phyloP scores from a whole-genome alignment of 495 filamentous ascomycete species.

The Aspergillus affinis region DNA sequence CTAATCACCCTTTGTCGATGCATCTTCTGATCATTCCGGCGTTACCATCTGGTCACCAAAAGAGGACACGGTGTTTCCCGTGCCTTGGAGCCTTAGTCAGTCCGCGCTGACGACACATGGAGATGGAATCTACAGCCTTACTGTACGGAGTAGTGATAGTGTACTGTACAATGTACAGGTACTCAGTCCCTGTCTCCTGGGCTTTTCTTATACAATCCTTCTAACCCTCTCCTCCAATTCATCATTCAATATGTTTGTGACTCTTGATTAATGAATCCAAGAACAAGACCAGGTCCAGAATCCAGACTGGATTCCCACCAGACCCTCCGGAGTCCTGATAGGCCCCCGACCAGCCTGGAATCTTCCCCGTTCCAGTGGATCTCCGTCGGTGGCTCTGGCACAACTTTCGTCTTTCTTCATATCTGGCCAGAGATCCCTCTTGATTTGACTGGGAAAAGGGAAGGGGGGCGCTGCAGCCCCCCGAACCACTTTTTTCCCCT shows the following conservation, averaged over 20 bases:
- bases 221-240: too few species aligned
- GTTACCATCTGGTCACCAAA: constrained; percentile 10
- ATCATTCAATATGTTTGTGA: too few species aligned
- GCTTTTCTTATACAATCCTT: too few species aligned
- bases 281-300: constrained; percentile 12
- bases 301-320: constrained; percentile 9
- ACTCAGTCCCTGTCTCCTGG: neutral
- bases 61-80: constrained; percentile 50
- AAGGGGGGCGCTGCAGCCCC: too few species aligned
- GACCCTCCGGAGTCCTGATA: constrained; percentile 19
- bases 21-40: neutral
- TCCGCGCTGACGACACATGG: neutral
- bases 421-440: neutral
- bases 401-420: neutral
- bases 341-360: constrained; percentile 14
- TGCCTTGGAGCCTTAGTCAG: constrained; percentile 2
- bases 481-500: neutral
- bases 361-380: constrained; percentile 24
- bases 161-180: neutral
- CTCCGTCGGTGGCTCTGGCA: constrained; percentile 8
- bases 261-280: too few species aligned
- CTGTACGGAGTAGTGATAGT: neutral
- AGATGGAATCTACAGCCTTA: neutral
- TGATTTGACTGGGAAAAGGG: too few species aligned
- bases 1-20: neutral